Evolutionary conservation across 176 grass and related monocot species (phyloP).

Genomic region (Puya raimondii): DNA sequence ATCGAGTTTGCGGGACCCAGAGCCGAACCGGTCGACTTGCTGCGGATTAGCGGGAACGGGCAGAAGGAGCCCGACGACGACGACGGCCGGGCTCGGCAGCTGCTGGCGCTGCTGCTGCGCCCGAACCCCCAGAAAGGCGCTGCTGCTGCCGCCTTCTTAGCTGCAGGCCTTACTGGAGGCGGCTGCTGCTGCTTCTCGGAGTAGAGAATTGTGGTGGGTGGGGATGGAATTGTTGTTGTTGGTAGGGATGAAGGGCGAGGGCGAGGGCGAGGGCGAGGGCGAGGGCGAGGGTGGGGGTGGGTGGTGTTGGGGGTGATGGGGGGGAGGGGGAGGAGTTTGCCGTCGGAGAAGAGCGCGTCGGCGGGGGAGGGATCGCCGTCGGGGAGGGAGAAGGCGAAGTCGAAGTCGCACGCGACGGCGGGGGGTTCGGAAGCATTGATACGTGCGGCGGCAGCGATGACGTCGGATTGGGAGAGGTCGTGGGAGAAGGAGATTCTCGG

Average conservation of each 20-base stretch:
- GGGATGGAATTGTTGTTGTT: not conserved
- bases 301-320: constrained; percentile 3
- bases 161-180: no score
- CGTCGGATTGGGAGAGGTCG: constrained; percentile 38
- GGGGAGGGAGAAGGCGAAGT: constrained; percentile 2
- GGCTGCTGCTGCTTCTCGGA: not conserved
- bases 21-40: constrained; percentile 28
- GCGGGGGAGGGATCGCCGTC: constrained; percentile 35
- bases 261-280: not conserved
- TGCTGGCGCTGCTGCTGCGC: constrained; percentile 45
- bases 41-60: constrained; percentile 42
- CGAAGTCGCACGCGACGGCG: constrained; percentile 35
- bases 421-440: constrained; percentile 8
- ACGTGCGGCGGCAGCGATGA: constrained; percentile 13
- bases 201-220: not conserved
- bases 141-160: no score
- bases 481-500: constrained; percentile 66
- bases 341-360: constrained; percentile 41
- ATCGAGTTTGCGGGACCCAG: no score
- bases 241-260: not conserved
- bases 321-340: constrained; percentile 40
- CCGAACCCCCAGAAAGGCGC: constrained; percentile 15
- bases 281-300: not conserved
- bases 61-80: constrained; percentile 27
- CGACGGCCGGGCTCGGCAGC: constrained; percentile 5